Evolutionary conservation across 129 eudicot species (phyloP), one percentile per base, ranked within the genome.

Genomic region (Tanacetum coccineum): DNA sequence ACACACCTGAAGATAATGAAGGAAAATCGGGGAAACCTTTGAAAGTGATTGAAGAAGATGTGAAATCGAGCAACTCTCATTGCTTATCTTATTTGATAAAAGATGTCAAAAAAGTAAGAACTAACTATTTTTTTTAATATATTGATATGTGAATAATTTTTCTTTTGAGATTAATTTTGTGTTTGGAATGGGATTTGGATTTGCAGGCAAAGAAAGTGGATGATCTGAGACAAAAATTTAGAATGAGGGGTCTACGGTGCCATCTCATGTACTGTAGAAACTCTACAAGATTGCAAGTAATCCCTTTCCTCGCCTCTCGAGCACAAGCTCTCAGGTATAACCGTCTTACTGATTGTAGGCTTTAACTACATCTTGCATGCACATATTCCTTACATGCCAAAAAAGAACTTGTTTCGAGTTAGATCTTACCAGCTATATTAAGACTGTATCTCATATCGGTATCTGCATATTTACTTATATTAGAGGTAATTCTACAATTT

Each of bases 281-380:
- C 76, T 85, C 94, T 6, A 87, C 95, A 66, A 81, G 95, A 76
- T 80, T 87, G 88, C 97, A 91, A 83, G 88, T 81, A 3, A 78
- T 91, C 63, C 96, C 97, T 66, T 88, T 91, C 58, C 90, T 87
- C 22, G 95, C 97, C 44, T 91, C 97, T 83, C 94, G 97, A 52
- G 79, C 97, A 44, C 97, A 87, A 76, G 97, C 97, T 68, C 85
- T 91, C 11, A 87, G 97, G 97, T 90, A 86, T 68, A 59, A 30
- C 6, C 2, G 15, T 52, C 36, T 42, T 45, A 55, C n/a, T 30
- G 54, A 25, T 42, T 28, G 19, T 54, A 15, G 4, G 52, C 57
- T 62, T 62, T 20, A 58, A 58, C 36, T 58, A 25, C 47, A 49
- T 66, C 22, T 66, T 66, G 30, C 59, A 26, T 66, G 47, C 59